Evolutionary conservation across 1,139 yeast genomes (phyloP), one percentile per base, ranked within the genome.

Genomic region (Debaryomycetaceae sp.): DNA sequence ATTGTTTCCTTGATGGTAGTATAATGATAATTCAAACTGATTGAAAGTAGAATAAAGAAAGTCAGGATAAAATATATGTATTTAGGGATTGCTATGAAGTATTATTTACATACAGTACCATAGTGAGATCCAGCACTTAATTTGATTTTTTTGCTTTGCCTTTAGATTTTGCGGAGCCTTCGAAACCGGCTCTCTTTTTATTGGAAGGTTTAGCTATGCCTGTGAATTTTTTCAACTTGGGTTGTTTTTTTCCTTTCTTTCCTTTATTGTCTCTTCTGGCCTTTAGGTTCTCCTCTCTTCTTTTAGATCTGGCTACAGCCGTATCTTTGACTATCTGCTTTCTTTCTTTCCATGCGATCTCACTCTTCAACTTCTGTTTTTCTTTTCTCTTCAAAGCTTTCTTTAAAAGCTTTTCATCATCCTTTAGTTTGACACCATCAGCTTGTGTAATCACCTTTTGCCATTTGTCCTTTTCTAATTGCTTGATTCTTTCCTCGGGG

Each of bases 281-380:
- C 61, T 84, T 83, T 64, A 93, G 74, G 59, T 93, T 93, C 58
- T 88, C 96, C 57, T 90, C 96, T 67, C 97, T 80, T 72, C 93
- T 84, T 68, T 87, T 87, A 46, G 79, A 83, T 56, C 85, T 83
- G 13, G 86, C 87, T 40, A 84, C 78, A 46, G 87, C 84, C 39
- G 84, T 83, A 56, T 84, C 87, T 48, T 80, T 80, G 20, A 93
- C 96, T 37, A 77, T 76, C 57, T 84, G 87, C 65, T 84, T 83
- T 56, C 98, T 81, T 44, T 90, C 97, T 53, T 72, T 78, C 97
- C 97, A 89, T 63, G 88, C 95, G 42, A 82, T 70, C 55, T 87
- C 93, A 53, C 95, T 85, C 68, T 81, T 86, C 58, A 87, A 77
- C 68, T 89, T 90, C 61, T 79, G 76, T 50, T 85, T 80, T 56